Percentiles rank a stretch among this genome's conserved stretches.
Conservation (phyloP, 164 flowering plant genomes). For the Brasenia schreberi region DNA sequence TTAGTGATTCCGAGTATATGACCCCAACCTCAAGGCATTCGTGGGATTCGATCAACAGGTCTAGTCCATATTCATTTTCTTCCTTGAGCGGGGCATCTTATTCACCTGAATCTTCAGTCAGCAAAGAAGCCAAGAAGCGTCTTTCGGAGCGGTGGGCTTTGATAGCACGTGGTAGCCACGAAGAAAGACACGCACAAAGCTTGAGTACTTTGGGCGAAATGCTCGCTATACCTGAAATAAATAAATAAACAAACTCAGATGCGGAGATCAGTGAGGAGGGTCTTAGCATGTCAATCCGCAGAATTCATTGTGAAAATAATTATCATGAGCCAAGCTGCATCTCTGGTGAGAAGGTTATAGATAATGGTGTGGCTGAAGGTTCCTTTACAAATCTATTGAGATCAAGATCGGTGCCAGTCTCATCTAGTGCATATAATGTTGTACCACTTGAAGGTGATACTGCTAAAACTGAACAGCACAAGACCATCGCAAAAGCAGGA, state of each 20-base stretch:
- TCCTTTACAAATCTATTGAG: constrained; percentile 52
- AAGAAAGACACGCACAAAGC: constrained; percentile 39
- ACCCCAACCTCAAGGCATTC: constrained; percentile 77
- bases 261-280: constrained; percentile 17
- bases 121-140: constrained; percentile 92
- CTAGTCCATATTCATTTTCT: constrained; percentile 58
- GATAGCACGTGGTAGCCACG: constrained; percentile 49
- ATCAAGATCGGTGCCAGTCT: constrained; percentile 78
- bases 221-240: constrained; percentile 82
- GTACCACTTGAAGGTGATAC: constrained; percentile 21
- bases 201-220: constrained; percentile 94
- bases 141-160: constrained; percentile 95
- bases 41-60: constrained; percentile 62
- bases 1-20: constrained; percentile 71
- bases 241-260: constrained; percentile 21
- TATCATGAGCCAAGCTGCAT: constrained; percentile 30
- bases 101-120: constrained; percentile 87
- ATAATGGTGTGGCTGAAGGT: constrained; percentile 15
- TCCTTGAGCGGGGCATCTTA: constrained; percentile 63
- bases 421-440: constrained; percentile 33
- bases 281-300: constrained; percentile 11
- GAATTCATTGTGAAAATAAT: constrained; percentile 13
- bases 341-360: constrained; percentile 25
- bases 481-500: background rate
- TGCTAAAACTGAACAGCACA: constrained; percentile 7